These are phyloP conservation scores for Neurospora sp. DNA, from an alignment of 495 filamentous ascomycete genomes.

Conservation along the genomic window DNA sequence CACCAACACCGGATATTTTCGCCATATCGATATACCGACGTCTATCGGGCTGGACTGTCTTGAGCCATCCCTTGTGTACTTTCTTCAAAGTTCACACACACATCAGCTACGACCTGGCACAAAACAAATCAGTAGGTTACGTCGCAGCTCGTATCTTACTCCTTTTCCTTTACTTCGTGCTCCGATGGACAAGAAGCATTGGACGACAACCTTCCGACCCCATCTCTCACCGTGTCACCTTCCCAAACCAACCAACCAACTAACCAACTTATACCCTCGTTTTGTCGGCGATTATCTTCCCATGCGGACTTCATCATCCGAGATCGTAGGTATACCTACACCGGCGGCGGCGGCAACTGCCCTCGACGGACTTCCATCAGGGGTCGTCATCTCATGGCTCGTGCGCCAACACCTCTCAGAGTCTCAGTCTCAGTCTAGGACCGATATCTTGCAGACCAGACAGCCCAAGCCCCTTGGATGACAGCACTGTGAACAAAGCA, in stretches of 20 bases:
- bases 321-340: background rate
- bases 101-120: background rate
- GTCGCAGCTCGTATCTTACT: slow-evolving; percentile 16
- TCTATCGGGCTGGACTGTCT: background rate
- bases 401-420: background rate
- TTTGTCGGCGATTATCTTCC: background rate
- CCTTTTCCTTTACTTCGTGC: background rate
- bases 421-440: background rate
- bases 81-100: background rate
- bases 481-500: background rate
- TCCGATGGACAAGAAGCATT: background rate
- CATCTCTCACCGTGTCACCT: background rate
- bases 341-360: background rate
- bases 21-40: background rate
- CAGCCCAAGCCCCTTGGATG: background rate
- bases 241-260: background rate
- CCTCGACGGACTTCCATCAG: background rate
- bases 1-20: background rate
- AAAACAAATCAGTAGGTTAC: slow-evolving; percentile 6
- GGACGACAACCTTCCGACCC: background rate
- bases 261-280: background rate
- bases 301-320: background rate
- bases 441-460: background rate
- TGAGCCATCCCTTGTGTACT: background rate
- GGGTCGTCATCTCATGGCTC: background rate